Evolutionary conservation across 2,329 filamentous ascomycete species (phyloP), one percentile per base, ranked within the genome.

Genomic region (Ascocoryne sarcoides): DNA sequence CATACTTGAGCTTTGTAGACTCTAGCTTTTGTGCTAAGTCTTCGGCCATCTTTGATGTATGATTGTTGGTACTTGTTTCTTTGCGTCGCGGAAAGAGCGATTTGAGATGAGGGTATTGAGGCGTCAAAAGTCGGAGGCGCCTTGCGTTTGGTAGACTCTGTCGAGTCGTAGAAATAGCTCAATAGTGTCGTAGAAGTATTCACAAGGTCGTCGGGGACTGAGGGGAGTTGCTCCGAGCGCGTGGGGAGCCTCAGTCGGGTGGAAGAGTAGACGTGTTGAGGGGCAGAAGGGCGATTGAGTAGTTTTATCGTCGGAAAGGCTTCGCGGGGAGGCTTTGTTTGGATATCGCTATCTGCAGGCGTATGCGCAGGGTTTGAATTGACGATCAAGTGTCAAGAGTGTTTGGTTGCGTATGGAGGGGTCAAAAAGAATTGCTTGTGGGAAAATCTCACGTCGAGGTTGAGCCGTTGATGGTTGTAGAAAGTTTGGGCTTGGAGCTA

Each of bases 1-100:
- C 52, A 47, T 61, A 69, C 62, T 62, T 68, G 50, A 73, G 58
- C 46, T 69, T 69, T 23, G 70, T 72, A 39, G 68, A 64, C 50
- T 71, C 71, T 56, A 80, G 65, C 62, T 78, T 68, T 53, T 70
- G 72, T 56, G 71, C 69, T 52, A 69, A 60, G 48, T 53, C 55
- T 49, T 69, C 66, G 46, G 67, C 60, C 67, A 70, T 69, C 60
- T 50, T 55, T 46, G 34, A 26, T 45, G 20, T 48, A 40, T 42
- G 17, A 38, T 4, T 3, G 14, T 3, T 36, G 34, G 5, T 36
- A 26, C 17, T 15, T 31, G 20, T 8, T 35, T 19, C 3, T 29
- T 29, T 35, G 8, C 40, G 12, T 33, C 10, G 36, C 20, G 14
- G 33, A 21, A n/a, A 21, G 32, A 31, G 18, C 21, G 17, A 17